Base-by-base conservation (phyloP, 441 rosid species). In the Eutrema salsugineum region DNA sequence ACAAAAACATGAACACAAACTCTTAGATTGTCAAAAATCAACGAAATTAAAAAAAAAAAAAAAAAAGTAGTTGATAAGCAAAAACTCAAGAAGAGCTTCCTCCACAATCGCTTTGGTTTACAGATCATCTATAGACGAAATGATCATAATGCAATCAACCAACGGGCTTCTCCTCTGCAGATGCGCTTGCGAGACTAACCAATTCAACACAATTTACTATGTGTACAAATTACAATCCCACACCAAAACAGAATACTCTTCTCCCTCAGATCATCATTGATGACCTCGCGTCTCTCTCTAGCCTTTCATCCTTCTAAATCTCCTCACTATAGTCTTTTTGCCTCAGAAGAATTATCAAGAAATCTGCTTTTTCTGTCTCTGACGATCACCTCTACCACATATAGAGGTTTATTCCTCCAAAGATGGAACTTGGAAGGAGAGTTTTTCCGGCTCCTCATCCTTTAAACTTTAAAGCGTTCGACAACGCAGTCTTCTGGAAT, bases 181-280 rank as follows among this genome's bases (percentile, higher is more conserved):
- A 38, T 77, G 72, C 58, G 14, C 63, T 62, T 48, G 62, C 40
- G 7, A 42, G 39, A 7, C 49, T 8, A 62, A 66, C 38, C 54
- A 11, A 0, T 47, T 19, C 56, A 16, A 62, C 43, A 44, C 42
- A 15, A 57, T 48, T 17, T 83, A 77, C 65, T 83, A 79, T 24
- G 62, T 87, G 42, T 81, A 79, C 62, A 84, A 87, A 76, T 47
- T 81, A 79, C 62, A 84, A 87, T 77, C 92, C 88, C 3, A 80
- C 88, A 1, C 82, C 85, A 3, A 77, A 66, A 63, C 81, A 82
- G 6, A 64, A 54, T 56, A 8, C 66, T 70, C 63, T 71, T 17
- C 76, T 76, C 9, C 80, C 80, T 54, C 71, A 12, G 8, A 77
- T 68, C 60, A 11, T 19, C 1, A 77, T 51, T 27, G 22, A 60